Evolutionary conservation across 331 rosid genomes (phyloP).

Genomic region (Rosa hybrid): DNA sequence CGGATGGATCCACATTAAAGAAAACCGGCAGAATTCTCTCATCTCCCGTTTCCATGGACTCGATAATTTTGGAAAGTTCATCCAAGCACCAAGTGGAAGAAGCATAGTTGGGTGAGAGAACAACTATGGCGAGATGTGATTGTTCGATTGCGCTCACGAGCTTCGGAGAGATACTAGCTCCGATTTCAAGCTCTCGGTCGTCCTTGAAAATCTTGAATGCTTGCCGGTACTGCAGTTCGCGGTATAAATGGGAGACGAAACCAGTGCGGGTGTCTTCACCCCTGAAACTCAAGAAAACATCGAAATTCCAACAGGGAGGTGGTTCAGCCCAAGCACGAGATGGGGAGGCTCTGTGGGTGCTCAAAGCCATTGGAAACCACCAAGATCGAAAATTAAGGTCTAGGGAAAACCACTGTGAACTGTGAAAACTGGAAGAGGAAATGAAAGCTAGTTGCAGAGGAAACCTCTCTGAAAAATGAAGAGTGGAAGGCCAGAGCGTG

Average conservation of each 20-base stretch:
- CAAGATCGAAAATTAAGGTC: no score
- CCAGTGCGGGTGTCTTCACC: neutral
- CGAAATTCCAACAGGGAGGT: no score
- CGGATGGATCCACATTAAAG: constrained; percentile 6
- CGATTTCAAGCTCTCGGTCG: neutral
- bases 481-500: no score
- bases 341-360: no score
- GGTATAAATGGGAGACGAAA: neutral
- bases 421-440: no score
- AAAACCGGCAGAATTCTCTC: constrained; percentile 8
- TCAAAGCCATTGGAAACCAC: no score
- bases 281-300: no score
- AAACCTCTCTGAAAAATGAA: no score
- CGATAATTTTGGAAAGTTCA: neutral
- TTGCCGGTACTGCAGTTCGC: neutral
- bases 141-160: neutral
- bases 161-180: neutral
- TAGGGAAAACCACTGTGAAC: no score
- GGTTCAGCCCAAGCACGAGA: no score
- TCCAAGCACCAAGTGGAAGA: neutral
- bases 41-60: neutral
- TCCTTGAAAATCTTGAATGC: neutral
- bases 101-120: neutral
- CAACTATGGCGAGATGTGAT: neutral
- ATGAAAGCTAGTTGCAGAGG: no score